Evolutionary conservation across 352 stramenopile species (phyloP), one percentile per base, ranked within the genome.

Genomic region (Pythium dissotocum): DNA sequence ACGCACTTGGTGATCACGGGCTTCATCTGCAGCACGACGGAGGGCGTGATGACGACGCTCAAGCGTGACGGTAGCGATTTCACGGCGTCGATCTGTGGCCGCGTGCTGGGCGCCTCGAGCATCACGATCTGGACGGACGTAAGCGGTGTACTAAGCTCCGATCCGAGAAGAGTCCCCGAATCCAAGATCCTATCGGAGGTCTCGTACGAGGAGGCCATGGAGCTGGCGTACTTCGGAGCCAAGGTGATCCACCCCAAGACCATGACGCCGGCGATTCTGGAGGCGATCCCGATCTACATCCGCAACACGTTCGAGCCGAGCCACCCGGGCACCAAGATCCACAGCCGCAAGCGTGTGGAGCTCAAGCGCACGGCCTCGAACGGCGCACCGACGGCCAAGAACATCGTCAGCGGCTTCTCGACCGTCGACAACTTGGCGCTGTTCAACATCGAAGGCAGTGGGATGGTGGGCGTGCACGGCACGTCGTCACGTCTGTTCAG

Each of bases 61-160:
- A 97, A 98, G 82, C 85, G 97, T 57, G 94, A 98, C 79, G 96
- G 97, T 48, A 98, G 90, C n/a, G 97, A 99, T 77, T 99, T 98
- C 76, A 98, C 92, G 3, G 97, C 96, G n/a, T 96, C 95, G 9
- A 99, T 99, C 72, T 98, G 98, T 75, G 97, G 94, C 10, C 87
- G 90, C 49, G 81, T 99, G 36, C 76, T 99, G 35, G 70, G 88
- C 33, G 95, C 96, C 26, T 87, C 77, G 21, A 88, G 81, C 58
- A 95, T 99, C 65, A 97, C 88, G 21, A 99, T 99, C 71, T 99
- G 97, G 97, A 99, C 96, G 9, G 96, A 99, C 73, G 96, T 99
- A 8, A 96, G 97, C 78, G 96, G 96, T 54, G 95, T 99, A 36
- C 73, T 98, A 28, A 97, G 90, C 58, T 95, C 96, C 5, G 97